These are phyloP conservation scores for Leptomonas pyrrhocoris DNA, from an alignment of 208 protist species.

Conservation along the genomic window DNA sequence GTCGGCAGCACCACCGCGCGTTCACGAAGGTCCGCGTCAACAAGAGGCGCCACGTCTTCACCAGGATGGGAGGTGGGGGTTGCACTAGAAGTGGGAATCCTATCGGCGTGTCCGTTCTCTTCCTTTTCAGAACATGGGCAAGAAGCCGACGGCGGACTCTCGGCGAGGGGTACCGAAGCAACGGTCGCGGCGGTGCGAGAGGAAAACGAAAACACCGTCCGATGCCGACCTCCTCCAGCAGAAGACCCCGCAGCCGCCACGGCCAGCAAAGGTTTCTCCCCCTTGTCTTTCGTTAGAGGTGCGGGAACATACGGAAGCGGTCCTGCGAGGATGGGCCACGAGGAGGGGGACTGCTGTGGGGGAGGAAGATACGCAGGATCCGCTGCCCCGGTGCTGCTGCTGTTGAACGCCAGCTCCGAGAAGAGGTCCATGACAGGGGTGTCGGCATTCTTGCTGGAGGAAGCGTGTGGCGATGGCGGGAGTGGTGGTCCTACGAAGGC, in stretches of 20 bases:
- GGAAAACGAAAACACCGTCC: constrained; percentile 32
- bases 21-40: too few relatives aligned
- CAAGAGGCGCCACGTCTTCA: background rate
- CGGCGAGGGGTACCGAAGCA: background rate
- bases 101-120: background rate
- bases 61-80: background rate
- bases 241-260: background rate
- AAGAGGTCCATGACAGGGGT: background rate
- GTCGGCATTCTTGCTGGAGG: too few relatives aligned
- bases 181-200: background rate
- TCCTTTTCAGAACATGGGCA: background rate
- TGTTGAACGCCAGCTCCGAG: background rate
- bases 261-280: background rate
- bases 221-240: constrained; percentile 8
- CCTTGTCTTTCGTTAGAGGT: background rate
- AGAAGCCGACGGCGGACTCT: background rate
- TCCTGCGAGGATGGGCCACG: constrained; percentile 4
- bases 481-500: too few relatives aligned
- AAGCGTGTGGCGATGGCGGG: too few relatives aligned
- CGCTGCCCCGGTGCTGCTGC: background rate
- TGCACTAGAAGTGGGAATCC: background rate
- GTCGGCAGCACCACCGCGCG: background rate
- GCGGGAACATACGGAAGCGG: background rate
- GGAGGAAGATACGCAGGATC: background rate
- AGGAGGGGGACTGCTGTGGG: background rate